These are phyloP conservation scores for Silybum marianum DNA, from an alignment of 129 eudicot genomes.

Conservation along the genomic window DNA sequence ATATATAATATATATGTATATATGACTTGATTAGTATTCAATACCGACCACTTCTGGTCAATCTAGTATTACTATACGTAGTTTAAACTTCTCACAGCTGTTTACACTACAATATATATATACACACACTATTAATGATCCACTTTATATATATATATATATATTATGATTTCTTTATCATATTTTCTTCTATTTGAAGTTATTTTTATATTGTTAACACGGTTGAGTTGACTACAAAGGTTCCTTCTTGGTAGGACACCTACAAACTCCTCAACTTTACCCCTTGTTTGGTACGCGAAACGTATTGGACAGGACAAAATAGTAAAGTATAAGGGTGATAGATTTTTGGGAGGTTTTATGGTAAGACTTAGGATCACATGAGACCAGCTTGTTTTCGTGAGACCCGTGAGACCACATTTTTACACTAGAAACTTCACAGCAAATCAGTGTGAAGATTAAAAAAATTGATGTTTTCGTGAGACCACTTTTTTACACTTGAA, in stretches of 20 bases:
- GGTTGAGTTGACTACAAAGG: constrained; percentile 38
- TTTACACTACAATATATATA: constrained; percentile 3
- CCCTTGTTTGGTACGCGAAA: background rate
- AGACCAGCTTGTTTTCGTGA: no score
- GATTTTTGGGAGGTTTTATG: background rate
- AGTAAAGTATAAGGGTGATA: no score
- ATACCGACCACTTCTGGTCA: constrained; percentile 20
- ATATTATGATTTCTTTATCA: constrained; percentile 14
- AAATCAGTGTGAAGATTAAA: no score
- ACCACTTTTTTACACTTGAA: no score
- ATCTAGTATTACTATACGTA: constrained; percentile 24
- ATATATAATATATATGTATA: no score
- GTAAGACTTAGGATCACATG: no score
- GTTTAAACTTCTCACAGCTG: constrained; percentile 26
- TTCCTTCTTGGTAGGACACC: constrained; percentile 25
- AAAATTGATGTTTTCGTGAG: no score
- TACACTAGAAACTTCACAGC: no score
- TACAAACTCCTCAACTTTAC: background rate
- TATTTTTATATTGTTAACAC: constrained; percentile 26
- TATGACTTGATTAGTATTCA: constrained; percentile 11
- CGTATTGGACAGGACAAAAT: no score
- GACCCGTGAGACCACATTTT: no score
- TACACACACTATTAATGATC: background rate
- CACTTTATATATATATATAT: constrained; percentile 20
- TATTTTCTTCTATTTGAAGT: constrained; percentile 1